A percentile compares a stretch with the other conserved stretches of the same genome.
Conservation (phyloP, 768 basidiomycete genomes). For the Mycena filopes region DNA sequence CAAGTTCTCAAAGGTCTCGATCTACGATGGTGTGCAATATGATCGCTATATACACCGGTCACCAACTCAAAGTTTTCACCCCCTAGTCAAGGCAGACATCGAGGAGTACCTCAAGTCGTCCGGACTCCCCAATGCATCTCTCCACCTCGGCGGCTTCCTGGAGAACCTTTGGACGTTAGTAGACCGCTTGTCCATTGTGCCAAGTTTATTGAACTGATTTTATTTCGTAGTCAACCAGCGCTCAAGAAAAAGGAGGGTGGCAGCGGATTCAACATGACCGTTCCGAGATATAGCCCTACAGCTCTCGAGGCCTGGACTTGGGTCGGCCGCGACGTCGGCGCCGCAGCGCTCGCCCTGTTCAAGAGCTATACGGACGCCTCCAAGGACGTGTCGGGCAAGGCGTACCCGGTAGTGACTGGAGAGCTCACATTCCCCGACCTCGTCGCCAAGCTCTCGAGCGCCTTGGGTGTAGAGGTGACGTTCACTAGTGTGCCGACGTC, state of each 20-base stretch:
- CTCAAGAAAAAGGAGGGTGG: conserved; percentile 14
- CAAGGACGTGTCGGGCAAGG: conserved; percentile 6
- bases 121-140: conserved; percentile 23
- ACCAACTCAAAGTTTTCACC: not conserved
- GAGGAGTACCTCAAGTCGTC: conserved; percentile 34
- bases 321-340: conserved; percentile 5
- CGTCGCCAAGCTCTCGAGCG: not conserved
- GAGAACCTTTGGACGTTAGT: conserved; percentile 16
- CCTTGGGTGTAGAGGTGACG: conserved; percentile 13
- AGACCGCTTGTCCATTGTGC: not conserved
- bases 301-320: conserved; percentile 7
- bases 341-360: conserved; percentile 1
- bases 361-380: conserved; percentile 10
- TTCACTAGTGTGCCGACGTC: not conserved
- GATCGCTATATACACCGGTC: no score
- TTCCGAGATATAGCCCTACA: not conserved
- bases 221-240: not conserved
- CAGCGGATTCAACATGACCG: conserved; percentile 3
- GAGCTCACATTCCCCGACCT: conserved; percentile 5
- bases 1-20: conserved; percentile 5
- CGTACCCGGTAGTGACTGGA: conserved; percentile 18
- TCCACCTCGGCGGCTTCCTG: conserved; percentile 16
- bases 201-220: not conserved
- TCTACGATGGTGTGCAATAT: conserved; percentile 12
- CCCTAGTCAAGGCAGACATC: conserved; percentile 26